Evolutionary conservation across 1,284 basidiomycete genomes (phyloP).

Genomic region (Sanghuangporus baumii): DNA sequence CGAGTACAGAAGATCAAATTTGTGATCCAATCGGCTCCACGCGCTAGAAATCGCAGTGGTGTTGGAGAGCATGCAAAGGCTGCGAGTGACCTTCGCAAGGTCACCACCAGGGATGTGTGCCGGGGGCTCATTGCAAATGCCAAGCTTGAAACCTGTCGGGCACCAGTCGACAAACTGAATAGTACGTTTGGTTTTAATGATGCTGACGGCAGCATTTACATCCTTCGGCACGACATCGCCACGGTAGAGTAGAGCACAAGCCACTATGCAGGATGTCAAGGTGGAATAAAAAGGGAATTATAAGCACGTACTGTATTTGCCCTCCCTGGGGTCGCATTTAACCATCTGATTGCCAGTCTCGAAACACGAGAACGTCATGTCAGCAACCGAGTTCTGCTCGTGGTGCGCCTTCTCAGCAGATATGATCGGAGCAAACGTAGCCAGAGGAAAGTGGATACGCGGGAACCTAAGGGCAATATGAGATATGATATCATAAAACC

Average conservation of each 20-base stretch:
- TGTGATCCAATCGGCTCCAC: conserved; percentile 92
- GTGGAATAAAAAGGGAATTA: conserved; percentile 3
- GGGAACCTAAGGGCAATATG: conserved; percentile 61
- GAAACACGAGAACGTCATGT: conserved; percentile 99
- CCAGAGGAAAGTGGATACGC: conserved; percentile 97
- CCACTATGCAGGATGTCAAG: conserved; percentile 45
- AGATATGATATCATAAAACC: not conserved
- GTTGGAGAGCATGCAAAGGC: conserved; percentile 91
- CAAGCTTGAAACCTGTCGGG: conserved; percentile 95
- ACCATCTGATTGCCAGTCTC: conserved; percentile 98
- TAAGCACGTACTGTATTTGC: conserved; percentile 84
- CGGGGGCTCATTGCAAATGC: conserved; percentile 95
- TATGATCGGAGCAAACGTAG: conserved; percentile 93
- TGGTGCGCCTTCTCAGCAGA: conserved; percentile 86
- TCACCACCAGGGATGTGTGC: conserved; percentile 91
- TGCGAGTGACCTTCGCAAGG: conserved; percentile 90
- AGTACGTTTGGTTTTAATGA: conserved; percentile 95
- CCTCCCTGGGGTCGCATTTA: conserved; percentile 89
- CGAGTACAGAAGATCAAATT: conserved; percentile 96
- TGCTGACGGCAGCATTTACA: conserved; percentile 87
- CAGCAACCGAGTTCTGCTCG: conserved; percentile 96
- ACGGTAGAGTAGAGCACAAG: conserved; percentile 86
- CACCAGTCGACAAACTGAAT: conserved; percentile 99
- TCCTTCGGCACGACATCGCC: conserved; percentile 99
- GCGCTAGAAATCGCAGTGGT: conserved; percentile 84